Conservation (phyloP, 2,329 filamentous ascomycete genomes). For the Colletotrichum trifolii region DNA sequence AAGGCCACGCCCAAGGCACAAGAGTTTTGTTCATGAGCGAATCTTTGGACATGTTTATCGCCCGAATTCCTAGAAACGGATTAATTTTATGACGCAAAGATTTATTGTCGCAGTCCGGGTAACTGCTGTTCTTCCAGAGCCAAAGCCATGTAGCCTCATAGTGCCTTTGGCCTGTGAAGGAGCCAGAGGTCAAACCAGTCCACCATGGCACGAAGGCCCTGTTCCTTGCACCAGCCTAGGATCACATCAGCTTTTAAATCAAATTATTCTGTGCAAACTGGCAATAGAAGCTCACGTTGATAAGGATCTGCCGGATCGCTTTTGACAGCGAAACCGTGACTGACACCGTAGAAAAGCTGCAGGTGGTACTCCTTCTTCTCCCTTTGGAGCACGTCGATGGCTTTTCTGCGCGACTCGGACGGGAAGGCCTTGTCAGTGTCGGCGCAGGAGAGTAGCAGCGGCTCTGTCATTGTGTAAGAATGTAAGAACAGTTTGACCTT, state of each 20-base stretch:
- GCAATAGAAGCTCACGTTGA: constrained; percentile 19
- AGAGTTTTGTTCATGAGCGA: too few species aligned
- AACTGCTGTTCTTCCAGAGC: background rate
- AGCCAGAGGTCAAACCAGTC: constrained; percentile 46
- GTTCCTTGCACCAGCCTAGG: constrained; percentile 46
- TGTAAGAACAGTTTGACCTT: background rate
- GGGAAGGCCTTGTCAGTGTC: constrained; percentile 58
- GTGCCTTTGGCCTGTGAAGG: background rate
- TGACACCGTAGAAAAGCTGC: constrained; percentile 69
- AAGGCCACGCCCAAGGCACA: too few species aligned
- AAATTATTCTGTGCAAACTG: constrained; percentile 48
- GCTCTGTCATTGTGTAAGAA: constrained; percentile 41
- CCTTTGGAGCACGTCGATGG: constrained; percentile 54
- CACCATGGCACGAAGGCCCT: constrained; percentile 42
- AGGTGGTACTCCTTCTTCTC: constrained; percentile 66
- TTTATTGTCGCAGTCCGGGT: background rate
- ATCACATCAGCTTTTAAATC: constrained; percentile 16
- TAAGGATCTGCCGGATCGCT: constrained; percentile 56
- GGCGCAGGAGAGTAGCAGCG: constrained; percentile 58
- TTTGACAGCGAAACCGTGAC: constrained; percentile 73
- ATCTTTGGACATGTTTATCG: too few species aligned
- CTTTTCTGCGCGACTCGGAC: constrained; percentile 49
- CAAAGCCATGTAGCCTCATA: too few species aligned
- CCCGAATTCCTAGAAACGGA: too few species aligned
- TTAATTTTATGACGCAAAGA: too few species aligned